Base-by-base conservation (phyloP, 371 early-diverging fungal genomes). In the Mucor ambiguus region DNA sequence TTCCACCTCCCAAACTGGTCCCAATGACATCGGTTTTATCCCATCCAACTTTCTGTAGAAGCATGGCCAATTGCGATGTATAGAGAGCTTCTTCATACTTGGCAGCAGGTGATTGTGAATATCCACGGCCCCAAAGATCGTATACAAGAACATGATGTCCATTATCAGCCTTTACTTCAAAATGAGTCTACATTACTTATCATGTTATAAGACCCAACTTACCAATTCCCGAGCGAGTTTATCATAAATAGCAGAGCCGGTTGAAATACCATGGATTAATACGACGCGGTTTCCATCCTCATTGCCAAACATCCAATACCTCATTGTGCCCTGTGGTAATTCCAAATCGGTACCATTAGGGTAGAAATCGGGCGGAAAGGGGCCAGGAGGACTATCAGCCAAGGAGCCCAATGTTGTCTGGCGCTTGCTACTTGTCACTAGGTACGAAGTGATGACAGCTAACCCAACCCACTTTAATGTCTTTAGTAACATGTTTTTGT, bases 41-140 rank as follows among this genome's bases (percentile, higher is more conserved):
- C 89, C 89, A 88, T n/a, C 83, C 85, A n/a, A 88, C 73, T 41
- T 82, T 73, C 20, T 85, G 77, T 14, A 88, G 64, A 3, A 88
- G 56, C 32, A 77, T 67, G 4, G 76, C 76, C 8, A 86, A 55
- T 56, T 88, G 89, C 4, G 75, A 66, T 14, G 79, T 80, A 58
- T 81, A 85, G 1, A 87, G 69, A 4, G 75, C 65, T 37, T 84
- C 81, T 49, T 81, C 74, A 46, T 82, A 85, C 10, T 43, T 29
- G 0, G 67, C 56, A 20, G 79, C 69, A 16, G 89, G 89, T 1
- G 85, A 74, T 30, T 80, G 82, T 7, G 80, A 73, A 52, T 79
- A 86, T 0, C 87, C 89, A 35, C 85, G 58, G 11, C 89, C 89
- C 77, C 82, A 88, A 16, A 81, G 55, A 41, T 82, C 88, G 70